Conservation (phyloP, 768 basidiomycete genomes). For the Fomitopsis serialis region DNA sequence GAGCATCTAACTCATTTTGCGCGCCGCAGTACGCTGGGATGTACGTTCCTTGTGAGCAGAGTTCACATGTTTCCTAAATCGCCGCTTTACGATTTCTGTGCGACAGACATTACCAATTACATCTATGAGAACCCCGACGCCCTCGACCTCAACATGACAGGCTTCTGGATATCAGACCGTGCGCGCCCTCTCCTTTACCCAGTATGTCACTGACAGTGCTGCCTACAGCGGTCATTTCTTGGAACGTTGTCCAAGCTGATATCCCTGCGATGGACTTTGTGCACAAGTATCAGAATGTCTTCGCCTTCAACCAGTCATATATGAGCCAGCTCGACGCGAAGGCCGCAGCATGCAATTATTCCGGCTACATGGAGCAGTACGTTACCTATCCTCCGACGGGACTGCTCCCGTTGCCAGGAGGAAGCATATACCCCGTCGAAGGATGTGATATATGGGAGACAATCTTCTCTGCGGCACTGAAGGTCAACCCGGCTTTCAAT, state of each 20-base stretch:
- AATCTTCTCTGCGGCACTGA: constrained; percentile 56
- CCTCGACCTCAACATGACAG: constrained; percentile 55
- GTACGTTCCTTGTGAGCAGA: constrained; percentile 53
- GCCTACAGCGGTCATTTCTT: constrained; percentile 31
- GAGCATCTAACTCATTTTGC: background rate
- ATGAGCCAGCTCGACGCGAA: constrained; percentile 50
- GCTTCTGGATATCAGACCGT: constrained; percentile 74
- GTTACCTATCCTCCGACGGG: constrained; percentile 63
- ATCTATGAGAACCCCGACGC: constrained; percentile 54
- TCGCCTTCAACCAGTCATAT: constrained; percentile 66
- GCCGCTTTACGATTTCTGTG: background rate
- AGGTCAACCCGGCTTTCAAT: constrained; percentile 71
- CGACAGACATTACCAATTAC: constrained; percentile 65
- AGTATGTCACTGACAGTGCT: background rate
- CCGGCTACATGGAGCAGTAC: constrained; percentile 53
- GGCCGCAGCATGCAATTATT: constrained; percentile 55
- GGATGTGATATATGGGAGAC: constrained; percentile 67
- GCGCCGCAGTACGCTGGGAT: constrained; percentile 59
- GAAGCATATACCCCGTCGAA: constrained; percentile 35
- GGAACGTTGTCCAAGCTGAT: constrained; percentile 56
- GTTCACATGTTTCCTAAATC: background rate
- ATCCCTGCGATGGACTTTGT: constrained; percentile 74
- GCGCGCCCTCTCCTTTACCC: constrained; percentile 19
- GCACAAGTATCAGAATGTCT: constrained; percentile 64
- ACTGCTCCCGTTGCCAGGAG: constrained; percentile 60